phyloP scores from a whole-genome alignment of 805 yeast species.

The Candida gorgasii region DNA sequence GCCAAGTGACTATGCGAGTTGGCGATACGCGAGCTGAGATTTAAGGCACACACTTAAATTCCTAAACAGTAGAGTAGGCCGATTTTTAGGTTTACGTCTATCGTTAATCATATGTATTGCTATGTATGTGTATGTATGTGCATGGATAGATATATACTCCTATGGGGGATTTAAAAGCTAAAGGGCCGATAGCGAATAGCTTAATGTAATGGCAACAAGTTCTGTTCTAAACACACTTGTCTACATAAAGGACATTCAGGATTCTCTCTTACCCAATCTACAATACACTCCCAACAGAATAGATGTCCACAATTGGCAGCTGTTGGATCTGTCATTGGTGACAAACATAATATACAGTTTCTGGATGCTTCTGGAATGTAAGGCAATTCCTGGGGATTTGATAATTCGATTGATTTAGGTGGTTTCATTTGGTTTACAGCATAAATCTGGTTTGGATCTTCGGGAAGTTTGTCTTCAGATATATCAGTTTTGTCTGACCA shows the following conservation, averaged over 20 bases:
- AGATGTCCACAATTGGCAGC: constrained; percentile 89
- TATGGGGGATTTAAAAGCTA: no score
- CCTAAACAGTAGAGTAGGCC: no score
- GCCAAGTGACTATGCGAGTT: no score
- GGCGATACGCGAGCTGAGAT: no score
- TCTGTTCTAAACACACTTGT: constrained; percentile 62
- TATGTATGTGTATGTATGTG: no score
- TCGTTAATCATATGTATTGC: no score
- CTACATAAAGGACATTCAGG: constrained; percentile 93
- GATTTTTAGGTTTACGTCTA: no score
- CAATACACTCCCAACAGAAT: constrained; percentile 89
- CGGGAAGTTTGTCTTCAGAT: constrained; percentile 14
- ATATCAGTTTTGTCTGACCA: constrained; percentile 20
- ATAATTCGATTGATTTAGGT: constrained; percentile 39
- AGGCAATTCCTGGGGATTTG: constrained; percentile 57
- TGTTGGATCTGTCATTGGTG: constrained; percentile 77
- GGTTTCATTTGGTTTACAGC: constrained; percentile 10
- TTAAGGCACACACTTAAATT: no score
- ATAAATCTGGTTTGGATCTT: constrained; percentile 12
- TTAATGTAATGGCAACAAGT: constrained; percentile 54
- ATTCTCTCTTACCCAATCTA: constrained; percentile 85
- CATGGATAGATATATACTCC: not conserved
- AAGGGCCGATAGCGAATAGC: not conserved
- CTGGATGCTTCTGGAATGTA: constrained; percentile 72
- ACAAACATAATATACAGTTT: constrained; percentile 81